Base-by-base conservation (phyloP, 2,329 filamentous ascomycete genomes). In the Leptoxyphium fumago region DNA sequence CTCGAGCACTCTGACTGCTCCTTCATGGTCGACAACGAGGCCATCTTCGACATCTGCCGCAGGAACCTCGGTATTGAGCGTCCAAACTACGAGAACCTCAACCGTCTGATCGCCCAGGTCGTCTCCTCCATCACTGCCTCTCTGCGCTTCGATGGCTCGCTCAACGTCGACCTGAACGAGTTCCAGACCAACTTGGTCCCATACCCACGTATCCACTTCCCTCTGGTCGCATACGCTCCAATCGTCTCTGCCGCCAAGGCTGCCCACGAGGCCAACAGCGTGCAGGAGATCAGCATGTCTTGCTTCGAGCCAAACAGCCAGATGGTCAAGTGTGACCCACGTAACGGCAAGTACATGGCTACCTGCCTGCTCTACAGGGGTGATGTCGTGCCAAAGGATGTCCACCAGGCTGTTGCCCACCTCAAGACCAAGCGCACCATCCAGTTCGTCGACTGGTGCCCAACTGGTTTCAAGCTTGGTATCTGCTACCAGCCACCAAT, bases 281-380 rank as follows among this genome's bases (percentile, higher is more conserved):
- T 96, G 54, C 83, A 87, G 71, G 91, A 96, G 75, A 95, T 96
- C 74, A 93, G 86, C 69, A 93, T 89, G 80, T 85, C 85, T 55
- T 96, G 89, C 82, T 98, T 98, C 73, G 89, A 98, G 79, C 87
- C 89, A 59, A 84, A 95, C 80, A 95, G 94, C 80, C 89, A 98
- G 82, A 98, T 98, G 89, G 89, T 98, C 67, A 94, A 94, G 78
- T 98, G 89, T 65, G 91, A 98, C 67, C 89, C 89, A 57, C 87
- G 88, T 63, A 88, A 93, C 68, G 89, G 89, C 70, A 98, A 98
- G 78, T 98, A 98, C 79, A 98, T 98, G 89, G 89, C 89, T 53
- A 95, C 88, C 60, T 95, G 88, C 69, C 70, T 98, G 70, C 74
- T 98, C 66, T 98, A 98, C 79, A 89, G 89, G 65, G 91, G 89